Base-by-base conservation (phyloP, 495 filamentous ascomycete species). In the Aspergillus mulundensis region DNA sequence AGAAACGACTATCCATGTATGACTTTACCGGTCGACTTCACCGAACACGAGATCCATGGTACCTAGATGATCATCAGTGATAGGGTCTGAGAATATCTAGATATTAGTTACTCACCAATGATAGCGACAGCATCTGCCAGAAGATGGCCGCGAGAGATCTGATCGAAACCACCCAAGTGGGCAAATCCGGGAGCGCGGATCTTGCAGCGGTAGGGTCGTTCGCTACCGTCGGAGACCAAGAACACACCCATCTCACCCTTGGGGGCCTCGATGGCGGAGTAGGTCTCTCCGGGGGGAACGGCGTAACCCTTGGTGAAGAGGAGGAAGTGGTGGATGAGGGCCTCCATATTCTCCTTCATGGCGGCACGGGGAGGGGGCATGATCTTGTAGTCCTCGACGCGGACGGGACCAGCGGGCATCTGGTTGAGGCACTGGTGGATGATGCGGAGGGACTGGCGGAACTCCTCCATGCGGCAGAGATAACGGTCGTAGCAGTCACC, bases 261-360 rank as follows among this genome's bases (percentile, higher is more conserved):
- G 53, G 94, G 94, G 19, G 94, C 94, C 78, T 99, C 94, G 62
- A 99, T 99, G 28, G 88, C 92, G 8, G 84, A 89, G 77, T 99
- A 99, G 10, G 94, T 99, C 80, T 99, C 94, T 43, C 94, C 94
- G 1, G 94, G 94, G n/a, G 94, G 94, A 8, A 99, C 94, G 39
- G 88, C 82, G 72, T 97, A 99, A 53, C 94, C 94, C 80, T 97
- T 99, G 68, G 91, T 96, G 77, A 91, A 99, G 30, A 99, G 84
- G 46, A 99, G 77, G 81, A 99, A 99, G 80, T 99, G 94, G 75
- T 99, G 94, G 70, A 99, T 99, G 14, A 99, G 81, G 19, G 94
- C 93, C 73, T 99, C 94, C 95, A 99, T 99, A 76, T 99, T 88
- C 81, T 99, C 94, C 81, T 99, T 99, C 94, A 99, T 99, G 61